A percentile compares a stretch with the other conserved stretches of the same genome.
phyloP scores from a whole-genome alignment of 129 eudicot genomes.

The Chrysanthemum lavandulifolium region DNA sequence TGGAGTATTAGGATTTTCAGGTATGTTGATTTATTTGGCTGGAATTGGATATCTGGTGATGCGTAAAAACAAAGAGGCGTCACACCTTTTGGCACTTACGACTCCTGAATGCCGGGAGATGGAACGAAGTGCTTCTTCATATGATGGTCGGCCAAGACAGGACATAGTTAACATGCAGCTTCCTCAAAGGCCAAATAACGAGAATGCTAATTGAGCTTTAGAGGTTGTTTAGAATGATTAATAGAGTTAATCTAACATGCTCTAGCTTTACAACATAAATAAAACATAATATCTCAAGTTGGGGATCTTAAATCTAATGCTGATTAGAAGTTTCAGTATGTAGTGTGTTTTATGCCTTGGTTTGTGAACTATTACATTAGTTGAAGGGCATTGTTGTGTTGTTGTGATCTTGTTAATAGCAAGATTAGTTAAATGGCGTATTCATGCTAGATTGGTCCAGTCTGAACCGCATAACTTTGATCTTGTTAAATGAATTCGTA shows the following conservation, averaged over 20 bases:
- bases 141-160: slow-evolving; percentile 57
- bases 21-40: slow-evolving; percentile 66
- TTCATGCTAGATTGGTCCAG: too few species aligned
- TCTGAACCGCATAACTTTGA: too few species aligned
- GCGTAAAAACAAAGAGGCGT: slow-evolving; percentile 65
- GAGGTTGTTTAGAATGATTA: slow-evolving; percentile 25
- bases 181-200: slow-evolving; percentile 44
- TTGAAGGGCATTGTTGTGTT: not conserved
- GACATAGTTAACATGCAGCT: slow-evolving; percentile 88
- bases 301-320: not conserved
- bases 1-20: slow-evolving; percentile 76
- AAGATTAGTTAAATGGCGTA: too few species aligned
- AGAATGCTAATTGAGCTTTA: slow-evolving; percentile 24
- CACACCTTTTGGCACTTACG: slow-evolving; percentile 71
- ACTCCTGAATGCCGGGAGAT: slow-evolving; percentile 43
- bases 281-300: not conserved
- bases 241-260: slow-evolving; percentile 24
- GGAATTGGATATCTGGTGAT: slow-evolving; percentile 71
- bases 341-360: not conserved
- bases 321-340: not conserved
- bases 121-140: slow-evolving; percentile 30
- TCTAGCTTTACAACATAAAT: not conserved
- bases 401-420: too few species aligned
- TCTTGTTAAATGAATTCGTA: too few species aligned
- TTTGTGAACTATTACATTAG: not conserved